phyloP scores from a whole-genome alignment of 768 basidiomycete species.

The Hydnum rufescens region DNA sequence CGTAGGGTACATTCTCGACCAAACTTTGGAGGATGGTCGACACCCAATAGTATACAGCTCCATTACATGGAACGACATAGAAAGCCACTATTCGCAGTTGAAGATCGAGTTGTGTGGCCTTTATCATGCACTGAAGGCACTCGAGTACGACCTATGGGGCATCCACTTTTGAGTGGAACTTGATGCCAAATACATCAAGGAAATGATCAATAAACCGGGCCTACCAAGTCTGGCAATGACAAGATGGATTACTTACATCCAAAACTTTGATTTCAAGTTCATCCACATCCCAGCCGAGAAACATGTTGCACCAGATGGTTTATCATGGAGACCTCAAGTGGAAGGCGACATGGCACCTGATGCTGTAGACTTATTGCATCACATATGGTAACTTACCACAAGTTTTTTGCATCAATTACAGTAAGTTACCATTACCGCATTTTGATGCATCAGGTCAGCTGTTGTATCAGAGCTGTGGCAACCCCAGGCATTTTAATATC shows the following conservation, averaged over 20 bases:
- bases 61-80: slow-evolving; percentile 12
- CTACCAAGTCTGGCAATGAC: slow-evolving; percentile 1
- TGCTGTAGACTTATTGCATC: no score
- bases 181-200: slow-evolving; percentile 16
- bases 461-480: no score
- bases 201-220: slow-evolving; percentile 16
- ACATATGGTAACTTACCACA: no score
- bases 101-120: slow-evolving; percentile 17
- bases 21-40: slow-evolving; percentile 12
- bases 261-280: background rate
- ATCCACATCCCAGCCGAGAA: slow-evolving; percentile 15
- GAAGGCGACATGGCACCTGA: background rate
- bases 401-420: no score
- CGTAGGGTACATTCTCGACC: slow-evolving; percentile 22
- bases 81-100: slow-evolving; percentile 10
- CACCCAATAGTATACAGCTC: slow-evolving; percentile 22
- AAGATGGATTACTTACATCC: slow-evolving; percentile 1
- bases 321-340: slow-evolving; percentile 12
- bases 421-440: no score
- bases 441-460: no score
- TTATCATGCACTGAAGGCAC: slow-evolving; percentile 16
- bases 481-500: no score
- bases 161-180: slow-evolving; percentile 5
- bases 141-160: slow-evolving; percentile 15
- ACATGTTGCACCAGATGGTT: slow-evolving; percentile 17